Conservation (phyloP, 192 early-diverging fungal species). For the Umbelopsis isabellina region DNA sequence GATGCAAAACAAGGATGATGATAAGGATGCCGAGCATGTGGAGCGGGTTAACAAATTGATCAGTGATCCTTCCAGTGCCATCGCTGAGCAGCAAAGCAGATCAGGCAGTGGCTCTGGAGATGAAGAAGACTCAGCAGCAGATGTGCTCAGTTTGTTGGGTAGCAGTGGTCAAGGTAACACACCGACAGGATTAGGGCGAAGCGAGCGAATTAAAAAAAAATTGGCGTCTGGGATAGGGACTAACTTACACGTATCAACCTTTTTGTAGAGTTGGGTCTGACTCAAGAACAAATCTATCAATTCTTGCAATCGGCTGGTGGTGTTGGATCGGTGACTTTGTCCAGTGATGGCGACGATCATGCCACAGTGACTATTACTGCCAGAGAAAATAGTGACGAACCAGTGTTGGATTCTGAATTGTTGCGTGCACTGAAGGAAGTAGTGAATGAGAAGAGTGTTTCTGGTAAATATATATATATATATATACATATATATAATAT, state of each 20-base stretch:
- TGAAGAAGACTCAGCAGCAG: conserved; percentile 22
- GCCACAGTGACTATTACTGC: conserved; percentile 16
- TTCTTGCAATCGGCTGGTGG: conserved; percentile 42
- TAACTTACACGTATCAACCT: background rate
- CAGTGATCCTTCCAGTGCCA: conserved; percentile 44
- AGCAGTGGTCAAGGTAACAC: conserved; percentile 23
- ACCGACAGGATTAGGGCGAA: conserved; percentile 4
- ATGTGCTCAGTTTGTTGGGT: conserved; percentile 33
- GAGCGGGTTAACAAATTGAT: conserved; percentile 62
- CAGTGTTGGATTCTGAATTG: background rate
- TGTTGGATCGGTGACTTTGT: conserved; percentile 25
- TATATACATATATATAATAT: no score
- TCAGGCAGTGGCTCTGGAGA: conserved; percentile 8
- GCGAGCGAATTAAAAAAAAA: no score
- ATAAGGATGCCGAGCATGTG: conserved; percentile 61
- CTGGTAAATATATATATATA: no score
- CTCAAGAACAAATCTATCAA: conserved; percentile 40
- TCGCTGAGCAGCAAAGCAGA: conserved; percentile 39
- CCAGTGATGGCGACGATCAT: conserved; percentile 21
- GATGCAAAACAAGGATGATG: conserved; percentile 73
- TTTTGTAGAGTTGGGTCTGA: conserved; percentile 21
- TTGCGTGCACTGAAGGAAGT: conserved; percentile 9
- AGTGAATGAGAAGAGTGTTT: background rate
- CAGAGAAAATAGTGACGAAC: background rate
- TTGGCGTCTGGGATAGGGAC: no score